A percentile compares a stretch with the other conserved stretches of the same genome.
Conservation (phyloP, 495 filamentous ascomycete species). For the Aspergillus incahuasiensis region DNA sequence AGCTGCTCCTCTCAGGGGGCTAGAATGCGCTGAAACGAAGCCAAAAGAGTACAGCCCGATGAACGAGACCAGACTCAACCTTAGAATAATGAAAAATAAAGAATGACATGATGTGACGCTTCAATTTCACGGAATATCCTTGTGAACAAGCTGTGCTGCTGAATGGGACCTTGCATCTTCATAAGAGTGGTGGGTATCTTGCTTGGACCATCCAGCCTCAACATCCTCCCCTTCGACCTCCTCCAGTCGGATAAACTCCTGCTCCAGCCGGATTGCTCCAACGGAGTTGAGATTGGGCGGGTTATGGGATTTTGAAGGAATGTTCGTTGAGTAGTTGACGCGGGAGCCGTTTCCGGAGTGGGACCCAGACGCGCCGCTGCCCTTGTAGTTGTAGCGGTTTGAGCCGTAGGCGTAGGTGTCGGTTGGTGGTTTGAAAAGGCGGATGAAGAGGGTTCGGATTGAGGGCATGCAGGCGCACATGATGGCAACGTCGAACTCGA, state of each 20-base stretch:
- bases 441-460: constrained; percentile 12
- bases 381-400: neutral
- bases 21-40: no score
- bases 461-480: constrained; percentile 19
- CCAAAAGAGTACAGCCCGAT: no score
- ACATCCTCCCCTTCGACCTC: neutral
- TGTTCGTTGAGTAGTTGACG: neutral
- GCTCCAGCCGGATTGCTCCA: neutral
- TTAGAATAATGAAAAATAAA: neutral
- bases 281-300: neutral
- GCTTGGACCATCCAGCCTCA: neutral
- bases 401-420: neutral
- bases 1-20: no score
- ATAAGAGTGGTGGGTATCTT: neutral
- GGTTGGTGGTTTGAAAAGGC: neutral
- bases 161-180: neutral
- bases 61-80: no score
- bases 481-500: constrained; percentile 7
- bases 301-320: neutral
- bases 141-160: neutral
- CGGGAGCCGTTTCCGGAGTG: neutral
- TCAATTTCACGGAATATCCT: neutral
- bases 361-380: neutral
- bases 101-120: neutral
- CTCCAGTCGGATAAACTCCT: neutral